Evolutionary conservation across 768 basidiomycete genomes (phyloP), one percentile per base, ranked within the genome.

Genomic region (Candolleomyces aberdarensis): DNA sequence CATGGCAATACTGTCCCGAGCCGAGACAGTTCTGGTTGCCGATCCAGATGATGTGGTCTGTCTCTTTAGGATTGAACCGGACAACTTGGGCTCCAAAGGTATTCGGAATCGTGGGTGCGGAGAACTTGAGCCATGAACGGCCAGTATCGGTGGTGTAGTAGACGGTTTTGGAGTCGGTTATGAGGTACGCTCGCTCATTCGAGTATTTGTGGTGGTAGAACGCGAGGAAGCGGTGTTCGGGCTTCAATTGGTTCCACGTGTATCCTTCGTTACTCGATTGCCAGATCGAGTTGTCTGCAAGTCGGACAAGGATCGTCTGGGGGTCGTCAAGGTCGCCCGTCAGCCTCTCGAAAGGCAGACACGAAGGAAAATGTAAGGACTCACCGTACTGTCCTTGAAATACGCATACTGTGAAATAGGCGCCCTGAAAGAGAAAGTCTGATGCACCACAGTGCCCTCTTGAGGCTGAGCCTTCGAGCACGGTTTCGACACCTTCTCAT

Each of bases 201-300:
- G 84, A 73, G 75, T 89, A 91, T 36, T 81, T 75, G 78, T 99
- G 96, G 77, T 96, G 91, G 67, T 91, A 91, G 74, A 98, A 90
- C 0, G 83, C 86, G 40, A 97, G 75, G 78, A 98, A 91, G 15
- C 79, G 83, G 61, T 88, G 79, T 1, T 76, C 78, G 0, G 84
- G 80, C 69, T 71, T 75, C 14, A 88, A 80, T 61, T 85, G 87
- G 47, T 81, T 80, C 96, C 96, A 99, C 0, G 87, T 87, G 73
- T 93, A 94, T 1, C 96, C 97, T 73, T 99, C 96, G 70, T 95
- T 98, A 67, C 85, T 86, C 0, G 94, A 97, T 76, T 98, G 95
- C 94, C 94, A 98, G 57, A 98, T 80, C 0, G 84, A 81, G 62
- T 85, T 73, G 68, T 98, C 94, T 1, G 72, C 70, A 3, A 97